Evolutionary conservation across 371 early-diverging fungal species (phyloP).

Genomic region (Entomophthora muscae): DNA sequence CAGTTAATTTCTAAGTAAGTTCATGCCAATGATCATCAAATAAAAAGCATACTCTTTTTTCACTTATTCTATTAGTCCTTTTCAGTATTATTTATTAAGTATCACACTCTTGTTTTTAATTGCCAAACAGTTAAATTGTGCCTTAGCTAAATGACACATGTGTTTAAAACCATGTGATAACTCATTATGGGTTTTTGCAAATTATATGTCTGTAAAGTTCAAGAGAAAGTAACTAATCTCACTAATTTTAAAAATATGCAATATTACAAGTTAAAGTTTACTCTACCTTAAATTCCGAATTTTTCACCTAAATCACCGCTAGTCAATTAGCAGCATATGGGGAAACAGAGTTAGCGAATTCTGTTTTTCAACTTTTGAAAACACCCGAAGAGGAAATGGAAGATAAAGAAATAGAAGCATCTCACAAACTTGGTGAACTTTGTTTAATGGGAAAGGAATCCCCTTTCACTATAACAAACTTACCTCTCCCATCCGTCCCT

Average conservation of each 20-base stretch:
- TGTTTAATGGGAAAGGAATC: slow-evolving; percentile 26
- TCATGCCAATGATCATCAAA: neutral
- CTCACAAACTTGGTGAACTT: slow-evolving; percentile 27
- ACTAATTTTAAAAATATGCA: neutral
- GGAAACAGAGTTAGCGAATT: slow-evolving; percentile 33
- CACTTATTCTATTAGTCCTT: neutral
- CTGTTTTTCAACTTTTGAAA: slow-evolving; percentile 37
- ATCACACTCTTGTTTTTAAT: neutral
- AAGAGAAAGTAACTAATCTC: neutral
- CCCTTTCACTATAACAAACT: slow-evolving; percentile 11
- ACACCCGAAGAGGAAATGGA: slow-evolving; percentile 12
- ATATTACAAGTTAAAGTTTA: neutral
- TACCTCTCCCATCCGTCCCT: neutral
- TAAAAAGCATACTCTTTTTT: neutral
- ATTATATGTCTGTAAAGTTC: neutral
- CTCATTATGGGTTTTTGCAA: neutral
- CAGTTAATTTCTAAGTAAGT: neutral
- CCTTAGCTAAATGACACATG: neutral
- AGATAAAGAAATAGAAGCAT: slow-evolving; percentile 20
- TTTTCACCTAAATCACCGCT: neutral
- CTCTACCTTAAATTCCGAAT: no score
- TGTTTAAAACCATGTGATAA: neutral
- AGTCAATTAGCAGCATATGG: slow-evolving; percentile 48
- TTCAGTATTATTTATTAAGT: neutral
- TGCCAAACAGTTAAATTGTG: neutral